Percentiles rank a stretch among this genome's conserved stretches.
These are phyloP conservation scores for Cucurbita maxima DNA, from an alignment of 306 rosid genomes.

Conservation along the genomic window DNA sequence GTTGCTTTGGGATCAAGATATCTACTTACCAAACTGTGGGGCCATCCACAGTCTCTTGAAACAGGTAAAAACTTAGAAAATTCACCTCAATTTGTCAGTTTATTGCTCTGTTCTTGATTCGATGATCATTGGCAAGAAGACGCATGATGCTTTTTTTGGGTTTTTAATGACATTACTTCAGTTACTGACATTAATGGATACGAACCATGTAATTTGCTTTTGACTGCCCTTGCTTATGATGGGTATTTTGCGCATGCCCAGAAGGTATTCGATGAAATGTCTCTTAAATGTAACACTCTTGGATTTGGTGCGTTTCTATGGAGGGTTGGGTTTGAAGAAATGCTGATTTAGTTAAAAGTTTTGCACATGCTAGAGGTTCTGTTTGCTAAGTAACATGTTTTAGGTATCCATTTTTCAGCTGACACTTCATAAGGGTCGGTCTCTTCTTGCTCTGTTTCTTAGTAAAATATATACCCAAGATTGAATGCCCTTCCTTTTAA, in stretches of 20 bases:
- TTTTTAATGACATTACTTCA: slow-evolving; percentile 20
- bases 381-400: slow-evolving; percentile 42
- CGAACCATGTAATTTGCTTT: slow-evolving; percentile 37
- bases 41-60: slow-evolving; percentile 42
- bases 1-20: too few relatives aligned
- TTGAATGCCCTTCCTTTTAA: too few relatives aligned
- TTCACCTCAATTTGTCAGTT: slow-evolving; percentile 31
- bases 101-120: slow-evolving; percentile 43
- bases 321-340: slow-evolving; percentile 31
- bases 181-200: slow-evolving; percentile 24
- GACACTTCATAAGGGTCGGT: too few relatives aligned
- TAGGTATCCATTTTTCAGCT: too few relatives aligned
- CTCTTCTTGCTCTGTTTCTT: too few relatives aligned
- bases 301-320: slow-evolving; percentile 77
- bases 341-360: slow-evolving; percentile 23
- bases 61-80: slow-evolving; percentile 36
- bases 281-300: slow-evolving; percentile 27
- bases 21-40: neutral
- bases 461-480: too few relatives aligned
- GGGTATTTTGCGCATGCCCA: slow-evolving; percentile 37
- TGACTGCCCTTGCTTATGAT: slow-evolving; percentile 62
- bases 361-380: slow-evolving; percentile 36
- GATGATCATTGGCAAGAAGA: slow-evolving; percentile 26
- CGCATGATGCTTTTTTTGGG: slow-evolving; percentile 33
- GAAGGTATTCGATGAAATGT: slow-evolving; percentile 55